phyloP scores from a whole-genome alignment of 176 grass and related monocot species.

The Triticum monococcum region DNA sequence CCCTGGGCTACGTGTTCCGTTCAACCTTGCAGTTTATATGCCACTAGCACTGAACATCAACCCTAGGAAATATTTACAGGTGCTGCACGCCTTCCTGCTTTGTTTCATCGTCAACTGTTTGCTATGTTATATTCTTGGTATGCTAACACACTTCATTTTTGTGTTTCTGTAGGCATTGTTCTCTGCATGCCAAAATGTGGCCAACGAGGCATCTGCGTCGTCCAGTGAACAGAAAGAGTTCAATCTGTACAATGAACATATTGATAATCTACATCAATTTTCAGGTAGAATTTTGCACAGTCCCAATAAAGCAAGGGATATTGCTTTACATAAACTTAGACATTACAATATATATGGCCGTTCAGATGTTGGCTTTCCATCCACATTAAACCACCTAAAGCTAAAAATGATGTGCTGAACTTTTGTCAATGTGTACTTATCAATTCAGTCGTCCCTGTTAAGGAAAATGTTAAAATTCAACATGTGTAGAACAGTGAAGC shows the following conservation, averaged over 20 bases:
- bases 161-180: constrained; percentile 65
- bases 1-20: constrained; percentile 66
- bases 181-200: constrained; percentile 66
- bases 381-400: constrained; percentile 6
- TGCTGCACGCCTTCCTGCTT: constrained; percentile 16
- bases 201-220: constrained; percentile 39
- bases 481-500: background rate
- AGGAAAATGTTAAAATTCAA: background rate
- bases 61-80: constrained; percentile 88
- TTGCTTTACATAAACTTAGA: background rate
- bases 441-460: background rate
- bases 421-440: background rate
- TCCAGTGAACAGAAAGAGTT: constrained; percentile 37
- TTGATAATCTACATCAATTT: constrained; percentile 57
- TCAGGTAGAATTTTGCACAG: constrained; percentile 35
- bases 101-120: background rate
- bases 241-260: constrained; percentile 52
- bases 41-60: constrained; percentile 74
- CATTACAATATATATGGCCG: background rate
- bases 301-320: background rate
- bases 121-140: background rate
- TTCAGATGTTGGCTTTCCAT: background rate
- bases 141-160: background rate
- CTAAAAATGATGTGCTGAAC: background rate
- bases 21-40: constrained; percentile 84